These are phyloP conservation scores for Ceratobasidium sp. DNA, from an alignment of 1,284 basidiomycete species.

Conservation along the genomic window DNA sequence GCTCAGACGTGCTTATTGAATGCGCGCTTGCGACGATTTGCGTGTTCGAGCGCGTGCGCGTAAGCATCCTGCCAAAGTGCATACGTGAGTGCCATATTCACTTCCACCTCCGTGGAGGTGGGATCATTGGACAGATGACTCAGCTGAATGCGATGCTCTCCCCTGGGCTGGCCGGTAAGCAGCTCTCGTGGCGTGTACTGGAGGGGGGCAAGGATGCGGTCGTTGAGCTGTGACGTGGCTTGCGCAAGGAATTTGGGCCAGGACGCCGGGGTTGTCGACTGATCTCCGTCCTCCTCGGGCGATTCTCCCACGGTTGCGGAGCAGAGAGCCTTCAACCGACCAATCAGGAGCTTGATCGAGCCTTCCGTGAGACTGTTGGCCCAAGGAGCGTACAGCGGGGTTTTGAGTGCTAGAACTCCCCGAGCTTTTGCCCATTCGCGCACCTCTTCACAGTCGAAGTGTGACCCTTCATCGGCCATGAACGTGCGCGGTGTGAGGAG, in stretches of 20 bases:
- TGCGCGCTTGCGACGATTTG: neutral
- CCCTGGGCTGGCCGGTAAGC: constrained; percentile 20
- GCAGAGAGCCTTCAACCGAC: constrained; percentile 51
- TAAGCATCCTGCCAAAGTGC: constrained; percentile 5
- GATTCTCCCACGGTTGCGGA: constrained; percentile 52
- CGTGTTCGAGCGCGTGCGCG: neutral
- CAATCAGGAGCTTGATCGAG: constrained; percentile 48
- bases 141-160: neutral
- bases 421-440: no score
- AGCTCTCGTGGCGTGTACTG: constrained; percentile 45
- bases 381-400: constrained; percentile 57
- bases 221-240: constrained; percentile 38
- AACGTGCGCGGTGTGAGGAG: no score
- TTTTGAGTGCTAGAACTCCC: no score
- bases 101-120: neutral
- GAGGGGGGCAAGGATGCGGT: constrained; percentile 37
- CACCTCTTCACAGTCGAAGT: no score
- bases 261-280: neutral
- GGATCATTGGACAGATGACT: neutral
- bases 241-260: constrained; percentile 44
- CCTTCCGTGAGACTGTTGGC: no score
- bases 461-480: no score
- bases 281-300: neutral
- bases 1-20: neutral
- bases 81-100: constrained; percentile 7